phyloP scores from a whole-genome alignment of 352 stramenopile genomes.

The Globisporangium sylvaticum region DNA sequence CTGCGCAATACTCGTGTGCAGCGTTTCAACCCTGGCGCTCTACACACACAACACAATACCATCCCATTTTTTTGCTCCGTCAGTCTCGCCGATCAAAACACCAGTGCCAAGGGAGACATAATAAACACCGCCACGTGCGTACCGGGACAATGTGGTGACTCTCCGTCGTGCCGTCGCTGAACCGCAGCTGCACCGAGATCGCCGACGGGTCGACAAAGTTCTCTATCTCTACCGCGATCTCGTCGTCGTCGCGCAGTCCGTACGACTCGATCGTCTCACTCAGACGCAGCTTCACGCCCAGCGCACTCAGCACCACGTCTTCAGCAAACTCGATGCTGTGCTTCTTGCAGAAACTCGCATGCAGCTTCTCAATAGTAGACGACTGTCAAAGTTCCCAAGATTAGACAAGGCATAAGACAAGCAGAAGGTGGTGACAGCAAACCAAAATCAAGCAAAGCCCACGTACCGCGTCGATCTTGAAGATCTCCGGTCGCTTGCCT shows the following conservation, averaged over 20 bases:
- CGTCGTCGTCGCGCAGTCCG: conserved; percentile 50
- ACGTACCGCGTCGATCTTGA: conserved; percentile 66
- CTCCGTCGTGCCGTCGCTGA: conserved; percentile 28
- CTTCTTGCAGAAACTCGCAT: conserved; percentile 56
- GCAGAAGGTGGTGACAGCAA: not conserved
- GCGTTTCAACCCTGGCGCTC: conserved; percentile 36
- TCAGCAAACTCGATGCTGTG: conserved; percentile 42
- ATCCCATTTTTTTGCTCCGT: not conserved
- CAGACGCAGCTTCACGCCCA: conserved; percentile 37
- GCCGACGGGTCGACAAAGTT: conserved; percentile 29
- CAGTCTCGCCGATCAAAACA: not conserved
- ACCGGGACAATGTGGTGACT: conserved; percentile 41
- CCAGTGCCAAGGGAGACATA: not conserved
- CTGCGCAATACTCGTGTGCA: conserved; percentile 31
- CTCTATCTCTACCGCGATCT: conserved; percentile 52
- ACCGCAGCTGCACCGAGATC: conserved; percentile 46
- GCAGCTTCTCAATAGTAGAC: conserved; percentile 56
- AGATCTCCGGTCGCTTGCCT: conserved; percentile 49
- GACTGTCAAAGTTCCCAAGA: conserved; percentile 17
- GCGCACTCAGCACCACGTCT: conserved; percentile 51
- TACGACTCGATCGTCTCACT: conserved; percentile 44
- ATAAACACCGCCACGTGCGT: no score
- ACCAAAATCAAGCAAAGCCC: not conserved
- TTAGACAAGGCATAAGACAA: not conserved
- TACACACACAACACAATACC: conserved; percentile 12